Base-by-base conservation (phyloP, 2,329 filamentous ascomycete species). In the Paramyrothecium sp. region DNA sequence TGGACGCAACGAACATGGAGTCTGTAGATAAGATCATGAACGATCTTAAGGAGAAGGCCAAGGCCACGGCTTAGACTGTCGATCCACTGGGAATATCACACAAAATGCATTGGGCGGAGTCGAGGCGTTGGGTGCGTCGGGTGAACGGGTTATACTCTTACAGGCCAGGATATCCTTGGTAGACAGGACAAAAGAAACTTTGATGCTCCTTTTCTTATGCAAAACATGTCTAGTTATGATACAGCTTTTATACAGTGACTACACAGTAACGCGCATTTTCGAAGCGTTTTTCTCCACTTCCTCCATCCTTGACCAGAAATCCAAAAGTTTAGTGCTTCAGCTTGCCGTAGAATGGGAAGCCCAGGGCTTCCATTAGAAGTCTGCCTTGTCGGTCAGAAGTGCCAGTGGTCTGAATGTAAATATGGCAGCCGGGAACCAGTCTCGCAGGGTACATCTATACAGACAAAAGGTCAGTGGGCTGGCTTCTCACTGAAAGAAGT, bases 1-100 rank as follows among this genome's bases (percentile, higher is more conserved):
- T 94, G n/a, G 90, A 97, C 69, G 92, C 94, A 0, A 79, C 76
- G 20, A 87, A 97, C 72, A 98, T 98, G 95, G 90, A 92, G 54
- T 87, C 86, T 8, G 87, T 97, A 46, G 91, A 97, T 73, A 78
- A 73, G 30, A 76, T 96, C 52, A 91, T 96, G 71, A 79, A 84
- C 54, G 83, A 78, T 34, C 75, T 97, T 59, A 85, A 83, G 65
- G 80, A 85, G 52, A 80, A 78, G 66, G 78, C 75, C 26, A 71
- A 74, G 63, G 26, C 51, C 20, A 71, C 69, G 55, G 67, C 69
- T 22, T 60, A 55, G 41, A 57, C 26, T 30, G 26, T n/a, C n/a
- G n/a, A n/a, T n/a, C n/a, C n/a, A n/a, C n/a, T 4, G 26, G 51
- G 52, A 26, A 53, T 7, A 22, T 21, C 17, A 33, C 22, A 50